Percentiles rank a stretch among this genome's conserved stretches.
phyloP scores from a whole-genome alignment of 2,329 filamentous ascomycete species.

The Venturiaceae sp. region DNA sequence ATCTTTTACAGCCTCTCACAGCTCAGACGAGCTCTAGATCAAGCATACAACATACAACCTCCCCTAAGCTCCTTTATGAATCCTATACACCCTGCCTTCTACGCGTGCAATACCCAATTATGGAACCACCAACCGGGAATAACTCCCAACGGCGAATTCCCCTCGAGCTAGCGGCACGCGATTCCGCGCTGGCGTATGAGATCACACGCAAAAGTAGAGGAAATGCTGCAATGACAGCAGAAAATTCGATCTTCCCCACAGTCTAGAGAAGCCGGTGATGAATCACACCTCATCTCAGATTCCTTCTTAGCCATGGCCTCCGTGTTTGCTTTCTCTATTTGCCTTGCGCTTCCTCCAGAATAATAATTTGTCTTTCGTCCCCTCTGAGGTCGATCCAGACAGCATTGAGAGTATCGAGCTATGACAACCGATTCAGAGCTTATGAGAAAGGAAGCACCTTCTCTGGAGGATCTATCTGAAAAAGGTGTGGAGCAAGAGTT shows the following conservation, averaged over 20 bases:
- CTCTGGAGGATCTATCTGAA: not conserved
- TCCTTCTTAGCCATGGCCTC: not conserved
- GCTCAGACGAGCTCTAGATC: too few species aligned
- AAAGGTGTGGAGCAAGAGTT: not conserved
- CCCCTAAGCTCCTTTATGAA: not conserved
- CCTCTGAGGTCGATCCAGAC: not conserved
- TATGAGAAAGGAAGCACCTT: not conserved
- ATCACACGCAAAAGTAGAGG: not conserved
- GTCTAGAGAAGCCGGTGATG: not conserved
- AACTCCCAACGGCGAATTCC: not conserved
- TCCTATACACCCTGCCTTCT: too few species aligned
- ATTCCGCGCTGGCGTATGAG: not conserved
- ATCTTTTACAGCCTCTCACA: too few species aligned
- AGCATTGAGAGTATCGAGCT: not conserved
- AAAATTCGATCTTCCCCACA: not conserved
- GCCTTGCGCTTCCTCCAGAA: not conserved
- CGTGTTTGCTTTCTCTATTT: not conserved
- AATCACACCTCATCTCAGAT: not conserved
- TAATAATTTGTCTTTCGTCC: not conserved
- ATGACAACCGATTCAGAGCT: not conserved
- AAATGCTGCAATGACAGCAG: not conserved
- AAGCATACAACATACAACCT: too few species aligned
- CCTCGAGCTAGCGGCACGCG: not conserved
- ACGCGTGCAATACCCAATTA: too few species aligned
- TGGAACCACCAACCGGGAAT: not conserved